These are phyloP conservation scores for Mortierella sp. DNA, from an alignment of 371 early-diverging fungal species.

Conservation along the genomic window DNA sequence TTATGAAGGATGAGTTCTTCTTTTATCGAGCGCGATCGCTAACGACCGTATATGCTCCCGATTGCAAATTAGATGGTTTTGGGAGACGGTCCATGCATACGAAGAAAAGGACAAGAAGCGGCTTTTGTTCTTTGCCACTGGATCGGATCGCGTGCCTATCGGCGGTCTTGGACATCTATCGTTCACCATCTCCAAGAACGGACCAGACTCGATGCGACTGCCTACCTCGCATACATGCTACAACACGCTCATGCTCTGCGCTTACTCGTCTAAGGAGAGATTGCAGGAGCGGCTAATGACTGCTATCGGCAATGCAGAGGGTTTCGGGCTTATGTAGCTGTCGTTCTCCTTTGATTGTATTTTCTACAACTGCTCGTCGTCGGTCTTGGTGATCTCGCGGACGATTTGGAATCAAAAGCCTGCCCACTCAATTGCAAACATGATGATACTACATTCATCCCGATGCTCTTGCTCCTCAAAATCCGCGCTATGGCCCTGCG, in stretches of 20 bases:
- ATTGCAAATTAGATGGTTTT: conserved; percentile 80
- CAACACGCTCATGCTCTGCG: conserved; percentile 94
- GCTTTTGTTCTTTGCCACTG: conserved; percentile 97
- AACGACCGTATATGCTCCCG: no score
- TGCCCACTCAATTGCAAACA: conserved; percentile 61
- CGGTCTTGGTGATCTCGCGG: no score
- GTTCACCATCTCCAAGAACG: conserved; percentile 98
- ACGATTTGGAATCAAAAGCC: conserved; percentile 58
- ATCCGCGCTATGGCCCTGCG: neutral
- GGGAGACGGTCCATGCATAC: conserved; percentile 92
- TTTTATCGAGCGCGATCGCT: no score
- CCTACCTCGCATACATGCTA: conserved; percentile 96
- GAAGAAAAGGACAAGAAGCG: conserved; percentile 87
- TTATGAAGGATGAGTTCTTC: no score
- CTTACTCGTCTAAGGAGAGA: conserved; percentile 88
- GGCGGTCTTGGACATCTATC: conserved; percentile 90
- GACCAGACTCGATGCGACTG: conserved; percentile 89
- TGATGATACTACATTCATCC: conserved; percentile 5
- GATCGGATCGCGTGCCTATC: conserved; percentile 96
- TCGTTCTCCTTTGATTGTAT: no score
- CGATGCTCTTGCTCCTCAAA: neutral
- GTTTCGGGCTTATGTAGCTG: conserved; percentile 95
- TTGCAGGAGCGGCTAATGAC: conserved; percentile 88
- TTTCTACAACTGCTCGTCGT: no score
- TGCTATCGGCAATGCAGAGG: conserved; percentile 97